Base-by-base conservation (phyloP, 2,329 filamentous ascomycete genomes). In the Fusarium beomiforme region DNA sequence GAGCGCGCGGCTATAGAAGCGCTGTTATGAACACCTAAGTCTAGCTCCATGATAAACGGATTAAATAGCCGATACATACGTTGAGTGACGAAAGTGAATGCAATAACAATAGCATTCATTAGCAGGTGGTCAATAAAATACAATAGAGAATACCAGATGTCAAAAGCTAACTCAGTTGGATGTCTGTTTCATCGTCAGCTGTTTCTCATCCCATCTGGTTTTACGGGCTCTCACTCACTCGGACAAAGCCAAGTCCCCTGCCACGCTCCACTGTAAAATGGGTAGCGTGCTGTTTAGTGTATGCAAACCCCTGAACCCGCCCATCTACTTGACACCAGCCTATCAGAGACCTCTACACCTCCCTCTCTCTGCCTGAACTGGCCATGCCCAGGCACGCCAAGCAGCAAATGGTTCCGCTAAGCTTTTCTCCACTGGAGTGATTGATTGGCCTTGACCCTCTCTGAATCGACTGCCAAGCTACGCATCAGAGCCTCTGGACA, bases 1-100 rank as follows among this genome's bases (percentile, higher is more conserved):
- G 56, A 67, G 64, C 64, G 64, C 64, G 64, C 64, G 64, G 50
- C 44, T 66, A 26, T 53, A 59, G 61, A 67, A 67, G 63, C 64
- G 41, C 64, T 54, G 64, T 36, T 47, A 31, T 34, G 23, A 31
- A n/a, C 23, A 41, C 24, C 42, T 14, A 34, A 12, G 17, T 19
- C 31, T 24, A 16, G 34, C 31, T 49, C 37, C 50, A 57, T 34
- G 34, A 42, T 43, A 10, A 36, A 37, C 13, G n/a, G n/a, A n/a
- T n/a, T n/a, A n/a, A 19, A 29, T 29, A 29, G 29, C 10, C 19
- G 21, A 24, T 34, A 14, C 9, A 21, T 21, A 41, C 29, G 33
- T 8, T 10, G 11, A 10, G n/a, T 64, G n/a, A n/a, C n/a, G n/a
- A 21, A 39, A 6, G 39, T 21, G 31, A 58, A n/a, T 53, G 23